These are phyloP conservation scores for Meredithiella fracta DNA, from an alignment of 2,329 filamentous ascomycete species.

Conservation along the genomic window DNA sequence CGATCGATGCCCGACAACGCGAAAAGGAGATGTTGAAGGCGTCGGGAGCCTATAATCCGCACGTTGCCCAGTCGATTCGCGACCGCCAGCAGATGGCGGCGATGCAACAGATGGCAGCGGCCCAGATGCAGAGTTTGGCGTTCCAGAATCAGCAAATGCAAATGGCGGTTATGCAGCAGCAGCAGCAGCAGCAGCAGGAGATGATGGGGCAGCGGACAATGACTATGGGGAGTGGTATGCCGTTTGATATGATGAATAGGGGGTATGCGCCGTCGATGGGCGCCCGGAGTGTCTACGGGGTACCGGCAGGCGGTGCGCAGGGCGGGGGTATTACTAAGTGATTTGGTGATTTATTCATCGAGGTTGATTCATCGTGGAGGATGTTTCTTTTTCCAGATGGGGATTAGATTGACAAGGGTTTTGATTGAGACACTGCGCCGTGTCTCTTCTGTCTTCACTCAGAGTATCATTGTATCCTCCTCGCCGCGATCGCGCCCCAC, in stretches of 20 bases:
- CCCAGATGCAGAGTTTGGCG: conserved; percentile 18
- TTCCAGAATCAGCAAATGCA: conserved; percentile 22
- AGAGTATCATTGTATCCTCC: too few species aligned
- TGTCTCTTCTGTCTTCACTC: background rate
- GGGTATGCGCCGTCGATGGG: conserved; percentile 3
- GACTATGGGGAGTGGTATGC: background rate
- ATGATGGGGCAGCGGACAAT: conserved; percentile 12
- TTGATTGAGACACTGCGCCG: background rate
- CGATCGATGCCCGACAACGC: conserved; percentile 63
- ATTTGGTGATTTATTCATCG: too few species aligned
- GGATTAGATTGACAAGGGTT: background rate
- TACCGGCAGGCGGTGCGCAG: background rate
- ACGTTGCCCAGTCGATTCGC: conserved; percentile 56
- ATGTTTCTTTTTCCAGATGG: too few species aligned
- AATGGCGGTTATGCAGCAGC: conserved; percentile 21
- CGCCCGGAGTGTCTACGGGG: conserved; percentile 1
- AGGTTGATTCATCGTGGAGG: too few species aligned
- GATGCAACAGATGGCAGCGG: conserved; percentile 12
- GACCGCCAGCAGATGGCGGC: conserved; percentile 41
- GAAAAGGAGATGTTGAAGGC: conserved; percentile 53
- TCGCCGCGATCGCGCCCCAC: background rate
- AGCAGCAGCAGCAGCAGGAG: conserved; percentile 19
- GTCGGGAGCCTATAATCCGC: conserved; percentile 49
- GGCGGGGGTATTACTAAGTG: too few species aligned
- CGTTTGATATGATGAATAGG: background rate